These are phyloP conservation scores for Colletotrichum australisinense DNA, from an alignment of 2,329 filamentous ascomycete genomes.

Conservation along the genomic window DNA sequence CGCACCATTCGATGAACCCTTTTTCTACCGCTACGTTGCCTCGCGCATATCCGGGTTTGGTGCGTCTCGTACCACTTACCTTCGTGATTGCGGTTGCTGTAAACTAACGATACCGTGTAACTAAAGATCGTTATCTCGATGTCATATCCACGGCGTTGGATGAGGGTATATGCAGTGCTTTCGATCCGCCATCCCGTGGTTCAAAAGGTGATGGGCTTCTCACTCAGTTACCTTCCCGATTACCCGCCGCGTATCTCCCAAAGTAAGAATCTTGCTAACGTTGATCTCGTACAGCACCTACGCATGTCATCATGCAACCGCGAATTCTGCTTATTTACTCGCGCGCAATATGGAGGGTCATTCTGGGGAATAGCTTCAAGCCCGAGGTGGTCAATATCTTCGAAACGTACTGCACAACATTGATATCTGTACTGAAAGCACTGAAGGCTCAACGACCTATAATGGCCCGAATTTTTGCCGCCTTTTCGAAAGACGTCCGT, in stretches of 20 bases:
- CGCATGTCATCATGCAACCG: constrained; percentile 23
- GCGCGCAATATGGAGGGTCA: constrained; percentile 28
- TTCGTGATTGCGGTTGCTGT: background rate
- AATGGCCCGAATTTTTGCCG: constrained; percentile 28
- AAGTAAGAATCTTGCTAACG: background rate
- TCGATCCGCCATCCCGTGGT: background rate
- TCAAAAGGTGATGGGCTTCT: background rate
- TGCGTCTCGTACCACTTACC: background rate
- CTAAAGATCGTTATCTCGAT: constrained; percentile 16
- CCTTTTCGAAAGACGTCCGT: constrained; percentile 17
- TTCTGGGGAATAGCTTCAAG: constrained; percentile 11
- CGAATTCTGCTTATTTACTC: constrained; percentile 27
- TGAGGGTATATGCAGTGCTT: constrained; percentile 12
- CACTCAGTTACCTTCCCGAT: background rate
- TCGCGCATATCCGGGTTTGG: constrained; percentile 30
- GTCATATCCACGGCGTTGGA: constrained; percentile 24
- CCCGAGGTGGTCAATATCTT: constrained; percentile 18
- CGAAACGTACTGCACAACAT: constrained; percentile 20
- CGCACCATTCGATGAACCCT: constrained; percentile 26
- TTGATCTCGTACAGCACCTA: background rate
- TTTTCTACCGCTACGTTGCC: constrained; percentile 16
- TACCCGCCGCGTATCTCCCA: background rate
- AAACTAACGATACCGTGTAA: background rate
- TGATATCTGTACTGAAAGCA: constrained; percentile 26
- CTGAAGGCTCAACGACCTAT: constrained; percentile 26